phyloP scores from a whole-genome alignment of 2,329 filamentous ascomycete species.

The Amylocarpus encephaloides region DNA sequence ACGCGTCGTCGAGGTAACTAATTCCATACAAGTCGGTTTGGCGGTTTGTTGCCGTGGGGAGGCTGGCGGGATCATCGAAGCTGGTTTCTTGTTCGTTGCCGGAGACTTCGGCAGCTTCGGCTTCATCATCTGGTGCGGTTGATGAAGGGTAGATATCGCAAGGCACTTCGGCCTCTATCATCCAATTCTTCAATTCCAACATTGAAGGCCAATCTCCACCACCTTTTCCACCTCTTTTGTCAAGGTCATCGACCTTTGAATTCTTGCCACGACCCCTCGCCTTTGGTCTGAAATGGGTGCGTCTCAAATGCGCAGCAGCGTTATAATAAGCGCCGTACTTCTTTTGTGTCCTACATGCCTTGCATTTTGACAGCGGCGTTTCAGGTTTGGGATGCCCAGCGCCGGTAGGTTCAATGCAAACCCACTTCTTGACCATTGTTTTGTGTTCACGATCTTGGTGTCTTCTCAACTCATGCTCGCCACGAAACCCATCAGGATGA shows the following conservation, averaged over 20 bases:
- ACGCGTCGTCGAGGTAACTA: too few species aligned
- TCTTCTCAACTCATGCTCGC: slow-evolving; percentile 76
- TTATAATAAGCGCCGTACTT: slow-evolving; percentile 93
- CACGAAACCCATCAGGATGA: slow-evolving; percentile 80
- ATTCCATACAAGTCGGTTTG: too few species aligned
- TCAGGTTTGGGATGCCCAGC: slow-evolving; percentile 43
- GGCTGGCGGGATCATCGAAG: background rate
- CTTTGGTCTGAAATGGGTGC: slow-evolving; percentile 75
- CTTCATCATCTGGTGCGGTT: too few species aligned
- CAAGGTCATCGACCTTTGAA: slow-evolving; percentile 27
- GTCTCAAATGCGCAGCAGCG: slow-evolving; percentile 71
- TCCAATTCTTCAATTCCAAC: slow-evolving; percentile 51
- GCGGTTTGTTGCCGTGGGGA: too few species aligned
- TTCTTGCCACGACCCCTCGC: slow-evolving; percentile 34
- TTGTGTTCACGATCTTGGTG: slow-evolving; percentile 64
- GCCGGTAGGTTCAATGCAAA: slow-evolving; percentile 51
- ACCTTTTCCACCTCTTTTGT: slow-evolving; percentile 47
- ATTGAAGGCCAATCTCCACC: slow-evolving; percentile 48
- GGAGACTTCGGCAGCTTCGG: too few species aligned
- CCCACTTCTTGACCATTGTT: slow-evolving; percentile 46
- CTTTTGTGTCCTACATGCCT: slow-evolving; percentile 70
- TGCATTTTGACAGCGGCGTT: slow-evolving; percentile 56
- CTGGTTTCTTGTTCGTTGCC: too few species aligned
- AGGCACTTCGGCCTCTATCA: slow-evolving; percentile 39
- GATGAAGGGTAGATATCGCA: too few species aligned